Evolutionary conservation across 768 basidiomycete species (phyloP), one percentile per base, ranked within the genome.

Genomic region (Trametopsis cervina): DNA sequence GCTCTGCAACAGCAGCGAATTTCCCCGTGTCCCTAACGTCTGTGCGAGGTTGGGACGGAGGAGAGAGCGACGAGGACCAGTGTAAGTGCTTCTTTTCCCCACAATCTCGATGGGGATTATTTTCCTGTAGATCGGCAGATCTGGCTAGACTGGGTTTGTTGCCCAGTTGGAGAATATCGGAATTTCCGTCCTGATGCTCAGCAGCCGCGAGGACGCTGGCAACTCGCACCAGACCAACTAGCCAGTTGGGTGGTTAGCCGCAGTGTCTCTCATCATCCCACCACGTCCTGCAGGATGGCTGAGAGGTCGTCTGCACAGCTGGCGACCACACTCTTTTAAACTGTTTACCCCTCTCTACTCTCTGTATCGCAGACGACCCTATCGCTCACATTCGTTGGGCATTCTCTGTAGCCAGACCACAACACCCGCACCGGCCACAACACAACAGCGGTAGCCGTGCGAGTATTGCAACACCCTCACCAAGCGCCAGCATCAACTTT

Each of bases 401-500:
- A 36, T 44, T 20, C 26, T 44, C 22, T 47, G 29, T 35, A 49
- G 43, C 52, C 40, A 26, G 22, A 43, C 42, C 27, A 26, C 42
- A 13, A 25, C 23, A 35, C 38, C 54, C 54, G 50, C 38, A 50
- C 41, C 17, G 46, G 20, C 21, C 22, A n/a, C n/a, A 44, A 48
- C 13, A 18, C 51, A 35, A 18, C 33, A 4, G 29, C 40, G 36
- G 33, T 10, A n/a, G 38, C 46, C 44, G 47, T 20, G 25, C 44
- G 12, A 46, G 42, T 41, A 38, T 36, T 42, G 46, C 18, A 37
- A 40, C 11, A 38, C 6, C 49, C 42, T 37, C 23, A 40, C 38
- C 49, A 54, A 24, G 49, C 53, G 44, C 53, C 47, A 12, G 36
- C 39, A 21, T 44, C 44, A 12, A 39, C 52, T n/a, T 33, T 44